A percentile compares a stretch with the other conserved stretches of the same genome.
Evolutionary conservation across 257 asterid species (phyloP).

Genomic region (Nicotiana tabacum): DNA sequence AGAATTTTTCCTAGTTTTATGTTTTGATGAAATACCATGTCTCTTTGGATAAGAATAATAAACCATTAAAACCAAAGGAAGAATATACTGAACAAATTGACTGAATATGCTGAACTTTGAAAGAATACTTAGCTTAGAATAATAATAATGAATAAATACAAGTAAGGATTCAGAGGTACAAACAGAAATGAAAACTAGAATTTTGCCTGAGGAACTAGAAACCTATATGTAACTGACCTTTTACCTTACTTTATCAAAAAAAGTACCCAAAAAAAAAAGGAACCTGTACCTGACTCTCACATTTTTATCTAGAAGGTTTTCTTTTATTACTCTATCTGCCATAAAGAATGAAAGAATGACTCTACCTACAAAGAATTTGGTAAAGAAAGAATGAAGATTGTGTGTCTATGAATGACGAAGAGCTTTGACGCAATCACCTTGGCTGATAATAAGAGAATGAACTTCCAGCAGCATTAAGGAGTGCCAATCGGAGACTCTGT

Average conservation of each 20-base stretch:
- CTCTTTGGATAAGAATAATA: neutral
- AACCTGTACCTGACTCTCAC: slow-evolving; percentile 2
- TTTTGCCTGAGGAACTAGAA: neutral
- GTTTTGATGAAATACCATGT: neutral
- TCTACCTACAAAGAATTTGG: slow-evolving; percentile 43
- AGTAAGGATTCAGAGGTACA: slow-evolving; percentile 9
- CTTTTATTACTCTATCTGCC: slow-evolving; percentile 42
- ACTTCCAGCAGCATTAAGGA: slow-evolving; percentile 48
- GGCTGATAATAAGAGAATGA: slow-evolving; percentile 27
- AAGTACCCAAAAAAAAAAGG: too few relatives aligned
- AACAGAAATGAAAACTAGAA: neutral
- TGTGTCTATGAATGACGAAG: slow-evolving; percentile 11
- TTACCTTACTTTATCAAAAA: too few relatives aligned
- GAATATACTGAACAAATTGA: neutral
- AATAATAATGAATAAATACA: slow-evolving; percentile 4
- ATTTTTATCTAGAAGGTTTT: neutral
- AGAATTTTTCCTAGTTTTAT: slow-evolving; percentile 18
- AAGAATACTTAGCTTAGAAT: neutral
- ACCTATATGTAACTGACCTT: too few relatives aligned
- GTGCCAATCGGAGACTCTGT: slow-evolving; percentile 63
- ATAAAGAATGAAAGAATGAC: slow-evolving; percentile 62
- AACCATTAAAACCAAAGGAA: slow-evolving; percentile 3
- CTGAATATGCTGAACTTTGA: neutral
- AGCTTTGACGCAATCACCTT: neutral
- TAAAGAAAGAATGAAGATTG: slow-evolving; percentile 10